Conservation (phyloP, 306 rosid genomes). For the Dalbergia oliveri region DNA sequence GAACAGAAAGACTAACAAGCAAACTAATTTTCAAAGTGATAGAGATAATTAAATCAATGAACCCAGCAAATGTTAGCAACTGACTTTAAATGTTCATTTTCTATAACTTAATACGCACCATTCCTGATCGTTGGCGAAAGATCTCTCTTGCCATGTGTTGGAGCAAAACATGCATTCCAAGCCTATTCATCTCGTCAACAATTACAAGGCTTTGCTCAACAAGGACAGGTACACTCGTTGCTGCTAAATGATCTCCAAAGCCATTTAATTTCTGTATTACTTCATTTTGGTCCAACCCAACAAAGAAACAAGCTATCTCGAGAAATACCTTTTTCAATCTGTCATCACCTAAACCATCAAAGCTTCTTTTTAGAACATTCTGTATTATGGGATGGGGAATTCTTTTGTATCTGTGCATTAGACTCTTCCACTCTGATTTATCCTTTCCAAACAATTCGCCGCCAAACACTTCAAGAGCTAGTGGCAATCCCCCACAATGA, state of each 20-base stretch:
- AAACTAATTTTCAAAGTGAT: too few species aligned
- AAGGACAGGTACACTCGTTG: neutral
- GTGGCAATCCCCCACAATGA: slow-evolving; percentile 26
- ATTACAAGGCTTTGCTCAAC: slow-evolving; percentile 24
- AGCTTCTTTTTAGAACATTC: slow-evolving; percentile 16
- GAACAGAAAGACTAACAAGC: too few species aligned
- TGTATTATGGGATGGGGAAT: neutral
- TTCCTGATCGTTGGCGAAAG: neutral
- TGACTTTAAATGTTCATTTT: too few species aligned
- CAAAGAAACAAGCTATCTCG: slow-evolving; percentile 41
- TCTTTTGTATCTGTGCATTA: neutral
- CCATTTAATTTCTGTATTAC: neutral
- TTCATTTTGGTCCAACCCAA: slow-evolving; percentile 16
- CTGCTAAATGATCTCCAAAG: neutral
- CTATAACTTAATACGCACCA: slow-evolving; percentile 4
- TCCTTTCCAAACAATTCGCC: neutral
- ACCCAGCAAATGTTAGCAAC: too few species aligned
- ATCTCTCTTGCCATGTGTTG: slow-evolving; percentile 47
- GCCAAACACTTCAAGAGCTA: slow-evolving; percentile 23
- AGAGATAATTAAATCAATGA: too few species aligned
- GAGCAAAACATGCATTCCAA: slow-evolving; percentile 36
- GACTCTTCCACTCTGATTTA: slow-evolving; percentile 4
- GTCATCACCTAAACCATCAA: slow-evolving; percentile 13
- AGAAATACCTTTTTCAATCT: slow-evolving; percentile 21
- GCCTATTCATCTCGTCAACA: slow-evolving; percentile 1